Conservation (phyloP, 768 basidiomycete species). For the Tulasnella sp. region DNA sequence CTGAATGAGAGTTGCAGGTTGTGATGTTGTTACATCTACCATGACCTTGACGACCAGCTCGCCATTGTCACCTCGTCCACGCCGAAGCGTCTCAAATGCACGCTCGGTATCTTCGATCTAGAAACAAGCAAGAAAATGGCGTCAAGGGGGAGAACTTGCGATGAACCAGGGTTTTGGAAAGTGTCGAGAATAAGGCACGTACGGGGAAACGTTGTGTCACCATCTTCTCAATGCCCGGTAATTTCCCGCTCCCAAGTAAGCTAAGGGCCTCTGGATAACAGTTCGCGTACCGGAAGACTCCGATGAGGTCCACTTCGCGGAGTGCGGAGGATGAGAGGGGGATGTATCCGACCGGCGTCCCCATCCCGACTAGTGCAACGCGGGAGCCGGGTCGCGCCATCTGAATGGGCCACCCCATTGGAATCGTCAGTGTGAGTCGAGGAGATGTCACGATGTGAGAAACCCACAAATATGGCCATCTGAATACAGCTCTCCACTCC, state of each 20-base stretch:
- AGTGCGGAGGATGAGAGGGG: conserved; percentile 75
- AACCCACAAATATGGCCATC: conserved; percentile 76
- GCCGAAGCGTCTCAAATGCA: conserved; percentile 73
- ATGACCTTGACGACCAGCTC: conserved; percentile 84
- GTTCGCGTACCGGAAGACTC: conserved; percentile 76
- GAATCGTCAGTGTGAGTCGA: conserved; percentile 7
- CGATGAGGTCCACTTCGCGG: conserved; percentile 86
- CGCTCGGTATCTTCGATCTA: conserved; percentile 47
- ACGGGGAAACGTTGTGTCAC: conserved; percentile 60
- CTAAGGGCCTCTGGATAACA: conserved; percentile 81
- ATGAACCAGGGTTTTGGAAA: not conserved
- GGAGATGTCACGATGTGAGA: conserved; percentile 4
- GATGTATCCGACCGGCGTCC: conserved; percentile 64
- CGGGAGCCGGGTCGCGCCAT: conserved; percentile 75
- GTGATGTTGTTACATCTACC: conserved; percentile 34
- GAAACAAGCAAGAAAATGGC: conserved; percentile 19
- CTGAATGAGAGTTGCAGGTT: not conserved
- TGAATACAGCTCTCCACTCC: conserved; percentile 89
- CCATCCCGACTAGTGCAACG: conserved; percentile 95
- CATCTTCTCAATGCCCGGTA: conserved; percentile 56
- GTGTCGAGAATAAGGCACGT: not conserved
- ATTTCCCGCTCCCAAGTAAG: conserved; percentile 58
- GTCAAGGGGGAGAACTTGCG: not conserved
- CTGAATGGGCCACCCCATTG: conserved; percentile 37
- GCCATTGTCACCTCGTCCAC: conserved; percentile 68